Evolutionary conservation across 2,329 filamentous ascomycete species (phyloP), one percentile per base, ranked within the genome.

Genomic region (Penicillium sp.): DNA sequence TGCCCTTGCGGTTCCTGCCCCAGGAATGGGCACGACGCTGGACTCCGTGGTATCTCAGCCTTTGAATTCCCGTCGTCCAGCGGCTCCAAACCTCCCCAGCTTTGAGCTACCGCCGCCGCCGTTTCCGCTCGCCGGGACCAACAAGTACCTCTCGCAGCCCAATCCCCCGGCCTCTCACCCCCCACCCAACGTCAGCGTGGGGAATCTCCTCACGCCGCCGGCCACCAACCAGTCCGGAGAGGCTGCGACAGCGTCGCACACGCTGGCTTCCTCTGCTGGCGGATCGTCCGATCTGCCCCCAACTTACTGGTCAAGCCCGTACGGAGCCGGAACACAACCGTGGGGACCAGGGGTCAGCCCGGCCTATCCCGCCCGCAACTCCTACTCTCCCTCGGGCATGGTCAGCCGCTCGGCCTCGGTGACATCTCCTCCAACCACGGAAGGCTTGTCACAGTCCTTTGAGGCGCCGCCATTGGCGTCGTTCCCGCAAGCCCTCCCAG

Each of bases 51-150:
- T 73, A 62, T 69, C 72, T 55, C 72, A 75, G 59, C 83, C 82
- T 68, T 80, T 88, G 60, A 77, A 80, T 51, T 74, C 80, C 62
- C 77, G 84, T 56, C 77, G 83, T 63, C 77, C 80, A 57, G 82
- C 82, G 56, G 79, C 82, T 45, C 77, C 76, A 41, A 75, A 76
- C 52, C 73, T 88, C 45, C 82, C 82, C 41, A 75, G 67, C 50
- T 85, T 85, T 58, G 79, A 84, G 56, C 75, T 86, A 34, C 77
- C 79, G 48, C 78, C 81, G 37, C 79, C 79, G 50, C 63, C 48
- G 44, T 68, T 5, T 60, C 62, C 55, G 61, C 2, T 60, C 66
- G 64, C 13, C 35, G 2, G 64, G 62, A 53, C 64, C 61, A 61
- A 64, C 52, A 78, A 77, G 59, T 76, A 73, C 53, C 63, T 70